Base-by-base conservation (phyloP, 768 basidiomycete genomes). In the Boletus insuetus region DNA sequence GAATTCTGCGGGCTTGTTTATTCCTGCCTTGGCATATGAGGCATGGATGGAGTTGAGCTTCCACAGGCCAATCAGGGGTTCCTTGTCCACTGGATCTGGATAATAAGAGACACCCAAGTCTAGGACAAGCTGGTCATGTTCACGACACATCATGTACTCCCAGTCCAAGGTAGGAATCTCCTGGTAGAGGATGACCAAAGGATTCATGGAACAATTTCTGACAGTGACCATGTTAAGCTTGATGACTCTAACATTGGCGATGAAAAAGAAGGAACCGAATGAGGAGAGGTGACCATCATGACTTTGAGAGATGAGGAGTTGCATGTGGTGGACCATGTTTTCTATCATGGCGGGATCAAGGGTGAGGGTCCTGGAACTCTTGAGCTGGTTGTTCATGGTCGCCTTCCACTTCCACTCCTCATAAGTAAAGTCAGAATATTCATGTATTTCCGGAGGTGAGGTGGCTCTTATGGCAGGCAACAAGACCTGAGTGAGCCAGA, bases 201-300 rank as follows among this genome's bases (percentile, higher is more conserved):
- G 56, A 49, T 57, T 14, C 12, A 2, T 40, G 31, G 51, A 49
- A n/a, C 43, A 42, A 40, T 47, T 51, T 14, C 19, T 32, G 46
- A 57, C 46, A 0, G 51, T 57, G 29, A 53, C 12, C 1, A 56
- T 63, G 39, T 47, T 39, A 1, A 61, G 56, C 35, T 63, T 63
- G 41, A 61, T 55, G 1, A 55, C 58, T 45, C 57, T 58, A 35
- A 26, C 34, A 11, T 63, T 56, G 0, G 32, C 31, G 9, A 63
- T 55, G 40, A 63, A 63, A 50, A 53, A 61, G 47, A 58, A 63
- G 17, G 60, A 63, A 13, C 60, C 49, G 10, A 57, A 63, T 0
- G 10, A 9, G 7, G 53, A 47, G 6, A 57, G 56, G 45, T 45
- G 17, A 38, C 35, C 35, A 3, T 40, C 41, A 11, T 26, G 13